Conservation (phyloP, 2,329 filamentous ascomycete species). For the Juglanconis sp. region DNA sequence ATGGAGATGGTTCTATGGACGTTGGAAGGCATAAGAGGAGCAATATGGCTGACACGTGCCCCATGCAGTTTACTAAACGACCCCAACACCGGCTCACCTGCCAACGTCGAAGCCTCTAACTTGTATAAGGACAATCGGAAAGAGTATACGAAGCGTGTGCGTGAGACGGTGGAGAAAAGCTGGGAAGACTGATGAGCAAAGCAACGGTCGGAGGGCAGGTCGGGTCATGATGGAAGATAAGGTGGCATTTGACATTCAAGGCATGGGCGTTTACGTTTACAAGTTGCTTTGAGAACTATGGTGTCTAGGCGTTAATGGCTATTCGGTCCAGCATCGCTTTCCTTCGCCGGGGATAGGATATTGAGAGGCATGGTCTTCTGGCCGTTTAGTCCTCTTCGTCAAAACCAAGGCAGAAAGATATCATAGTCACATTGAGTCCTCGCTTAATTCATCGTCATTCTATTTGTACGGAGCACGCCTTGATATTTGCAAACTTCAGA, state of each 20-base stretch:
- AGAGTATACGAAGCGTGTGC: conserved; percentile 91
- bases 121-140: conserved; percentile 97
- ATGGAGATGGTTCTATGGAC: not conserved
- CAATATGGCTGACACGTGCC: conserved; percentile 26
- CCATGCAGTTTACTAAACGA: conserved; percentile 80
- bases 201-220: not conserved
- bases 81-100: conserved; percentile 95
- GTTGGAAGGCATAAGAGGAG: not conserved
- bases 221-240: not conserved
- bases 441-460: not conserved
- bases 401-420: not conserved
- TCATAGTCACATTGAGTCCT: not conserved
- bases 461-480: not conserved
- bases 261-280: not conserved
- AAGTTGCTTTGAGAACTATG: not conserved
- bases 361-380: not conserved
- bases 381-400: not conserved
- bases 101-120: conserved; percentile 97
- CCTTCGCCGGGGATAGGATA: not conserved
- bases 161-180: conserved; percentile 98
- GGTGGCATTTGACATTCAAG: not conserved
- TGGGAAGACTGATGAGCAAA: conserved; percentile 73
- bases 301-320: conserved; percentile 6
- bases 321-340: not conserved
- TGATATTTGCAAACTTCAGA: not conserved